These are phyloP conservation scores for Taphrina deformans DNA, from an alignment of 1,139 yeast genomes.

Conservation along the genomic window DNA sequence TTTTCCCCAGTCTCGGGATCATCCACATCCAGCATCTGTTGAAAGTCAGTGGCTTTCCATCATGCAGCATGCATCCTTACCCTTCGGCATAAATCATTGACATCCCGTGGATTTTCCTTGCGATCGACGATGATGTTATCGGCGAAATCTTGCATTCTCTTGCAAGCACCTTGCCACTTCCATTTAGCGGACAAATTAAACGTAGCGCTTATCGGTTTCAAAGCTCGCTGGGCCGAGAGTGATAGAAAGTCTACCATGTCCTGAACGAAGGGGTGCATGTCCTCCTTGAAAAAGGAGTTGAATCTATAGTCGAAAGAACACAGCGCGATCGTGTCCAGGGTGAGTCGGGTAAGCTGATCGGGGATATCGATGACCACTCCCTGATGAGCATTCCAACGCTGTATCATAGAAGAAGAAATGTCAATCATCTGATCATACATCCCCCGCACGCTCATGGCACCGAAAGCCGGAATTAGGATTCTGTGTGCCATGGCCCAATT, in stretches of 20 bases:
- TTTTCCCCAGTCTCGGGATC: constrained; percentile 34
- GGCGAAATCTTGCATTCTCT: constrained; percentile 30
- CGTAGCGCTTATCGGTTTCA: constrained; percentile 14
- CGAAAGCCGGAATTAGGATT: constrained; percentile 33
- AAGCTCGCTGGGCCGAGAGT: constrained; percentile 21
- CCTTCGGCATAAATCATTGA: constrained; percentile 13
- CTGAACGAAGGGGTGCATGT: constrained; percentile 33
- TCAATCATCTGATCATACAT: constrained; percentile 34
- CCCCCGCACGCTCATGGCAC: constrained; percentile 29
- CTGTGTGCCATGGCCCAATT: constrained; percentile 35
- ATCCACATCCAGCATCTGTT: constrained; percentile 27
- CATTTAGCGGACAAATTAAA: constrained; percentile 21
- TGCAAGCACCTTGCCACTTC: constrained; percentile 27
- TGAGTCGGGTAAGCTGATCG: constrained; percentile 31
- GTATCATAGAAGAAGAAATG: constrained; percentile 25
- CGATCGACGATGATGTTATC: constrained; percentile 24
- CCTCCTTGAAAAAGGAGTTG: constrained; percentile 35
- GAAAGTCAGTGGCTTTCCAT: neutral
- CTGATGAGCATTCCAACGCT: constrained; percentile 28
- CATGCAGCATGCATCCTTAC: neutral
- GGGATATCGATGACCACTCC: constrained; percentile 28
- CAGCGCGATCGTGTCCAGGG: constrained; percentile 34
- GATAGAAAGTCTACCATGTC: constrained; percentile 31
- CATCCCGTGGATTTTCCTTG: constrained; percentile 10
- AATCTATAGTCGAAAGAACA: constrained; percentile 34